phyloP scores from a whole-genome alignment of 2,329 filamentous ascomycete species.

The Sporothrix phasma region DNA sequence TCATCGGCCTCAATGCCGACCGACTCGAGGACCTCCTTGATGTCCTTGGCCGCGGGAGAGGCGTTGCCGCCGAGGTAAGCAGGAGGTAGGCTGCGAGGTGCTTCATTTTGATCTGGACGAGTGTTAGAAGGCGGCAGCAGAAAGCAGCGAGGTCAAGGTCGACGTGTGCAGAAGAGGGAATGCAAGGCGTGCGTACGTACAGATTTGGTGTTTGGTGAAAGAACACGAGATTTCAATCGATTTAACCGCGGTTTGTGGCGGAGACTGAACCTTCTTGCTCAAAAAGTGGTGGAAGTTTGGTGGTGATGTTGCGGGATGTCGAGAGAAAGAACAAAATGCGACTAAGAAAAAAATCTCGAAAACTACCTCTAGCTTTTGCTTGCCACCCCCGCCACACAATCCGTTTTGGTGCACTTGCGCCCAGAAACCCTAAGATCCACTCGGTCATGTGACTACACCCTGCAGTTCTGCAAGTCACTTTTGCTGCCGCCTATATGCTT shows the following conservation, averaged over 20 bases:
- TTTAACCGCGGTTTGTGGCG: slow-evolving; percentile 93
- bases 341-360: slow-evolving; percentile 1
- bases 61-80: slow-evolving; percentile 87
- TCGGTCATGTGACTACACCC: not conserved
- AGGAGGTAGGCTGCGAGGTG: slow-evolving; percentile 99
- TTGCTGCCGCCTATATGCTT: no score
- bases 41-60: slow-evolving; percentile 72
- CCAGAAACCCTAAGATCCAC: slow-evolving; percentile 9
- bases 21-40: slow-evolving; percentile 82
- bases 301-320: slow-evolving; percentile 10
- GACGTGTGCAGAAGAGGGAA: not conserved
- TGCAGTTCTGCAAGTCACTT: not conserved
- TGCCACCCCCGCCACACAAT: not conserved
- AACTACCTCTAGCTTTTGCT: not conserved
- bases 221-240: slow-evolving; percentile 97
- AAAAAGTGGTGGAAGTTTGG: slow-evolving; percentile 12
- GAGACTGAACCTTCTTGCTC: slow-evolving; percentile 99
- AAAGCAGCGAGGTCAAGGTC: not conserved
- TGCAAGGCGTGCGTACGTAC: slow-evolving; percentile 20
- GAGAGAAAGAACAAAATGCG: slow-evolving; percentile 6
- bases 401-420: not conserved
- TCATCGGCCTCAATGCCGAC: slow-evolving; percentile 91
- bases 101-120: slow-evolving; percentile 71
- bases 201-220: slow-evolving; percentile 25
- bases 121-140: not conserved